Base-by-base conservation (phyloP, 108 stramenopile genomes). In the Tribonema minus region DNA sequence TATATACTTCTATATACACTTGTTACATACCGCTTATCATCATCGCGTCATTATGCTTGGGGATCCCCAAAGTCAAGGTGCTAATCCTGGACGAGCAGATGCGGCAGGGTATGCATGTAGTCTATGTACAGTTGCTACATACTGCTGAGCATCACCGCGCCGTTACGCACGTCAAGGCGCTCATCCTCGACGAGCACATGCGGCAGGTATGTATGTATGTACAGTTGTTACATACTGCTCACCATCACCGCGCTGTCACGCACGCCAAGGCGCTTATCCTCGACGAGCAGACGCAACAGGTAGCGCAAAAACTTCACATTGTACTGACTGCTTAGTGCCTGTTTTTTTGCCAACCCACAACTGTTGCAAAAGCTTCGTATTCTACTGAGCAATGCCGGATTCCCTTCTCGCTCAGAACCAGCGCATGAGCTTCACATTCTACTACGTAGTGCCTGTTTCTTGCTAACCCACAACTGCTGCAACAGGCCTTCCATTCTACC, bases 1-100 rank as follows among this genome's bases (percentile, higher is more conserved):
- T 9, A 2, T 20, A 54, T 20, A 15, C 15, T 20, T 54, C 15
- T 54, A 54, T 54, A 54, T 20, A 54, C 20, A 15, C 46, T 54
- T 54, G 9, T 20, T 15, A 9, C 9, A 54, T 54, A 54, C 20
- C 46, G n/a, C n/a, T n/a, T n/a, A n/a, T n/a, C n/a, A n/a, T n/a
- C n/a, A n/a, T n/a, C n/a, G n/a, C n/a, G n/a, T n/a, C n/a, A n/a
- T n/a, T n/a, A n/a, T n/a, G n/a, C n/a, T n/a, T n/a, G 31, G 70
- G 78, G 58, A 36, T 81, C 68, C 79, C 36, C 7, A 73, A 76
- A 26, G 83, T 82, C 64, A 37, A 68, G 26, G 81, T 75, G 37
- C 76, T 75, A 46, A 73, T 67, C 62, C n/a, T 76, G 58, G 71
- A 72, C 72, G 72, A 86, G 5, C 80, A 84, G 36, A 41, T 86